Base-by-base conservation (phyloP, 2,329 filamentous ascomycete genomes). In the Diaporthe nobilis region DNA sequence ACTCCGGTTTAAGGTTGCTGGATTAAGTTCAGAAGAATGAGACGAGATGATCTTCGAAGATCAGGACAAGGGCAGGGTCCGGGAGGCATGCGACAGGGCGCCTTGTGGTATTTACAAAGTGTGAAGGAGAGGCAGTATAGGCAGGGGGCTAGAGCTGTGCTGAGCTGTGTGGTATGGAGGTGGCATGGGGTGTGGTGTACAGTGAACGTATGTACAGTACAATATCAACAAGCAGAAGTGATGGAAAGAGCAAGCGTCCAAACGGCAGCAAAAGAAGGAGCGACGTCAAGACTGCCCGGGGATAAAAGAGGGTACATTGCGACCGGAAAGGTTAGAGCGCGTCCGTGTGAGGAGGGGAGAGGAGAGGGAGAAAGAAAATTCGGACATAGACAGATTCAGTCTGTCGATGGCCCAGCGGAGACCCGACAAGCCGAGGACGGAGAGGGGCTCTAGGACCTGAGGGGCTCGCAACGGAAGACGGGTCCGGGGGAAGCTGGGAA, bases 371-470 rank as follows among this genome's bases (percentile, higher is more conserved):
- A 22, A 25, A 53, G 71, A 73, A 73, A 65, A 65, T 31, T 65
- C 71, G 34, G 55, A 73, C 58, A 55, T 42, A 73, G 58, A 73
- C 58, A 55, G 57, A 53, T 53, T 31, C 65, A 70, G 53, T 73
- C 57, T 65, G 71, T 73, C 71, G 61, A 73, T 44, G 42, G 34
- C 49, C 31, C 47, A 42, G 55, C 60, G 58, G 47, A 73, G 58
- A 57, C 58, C 58, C 58, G 58, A 65, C 61, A 65, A 73, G 71
- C 71, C 71, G 71, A 73, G 71, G 71, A 73, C 58, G 71, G 71
- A 73, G 71, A 73, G 71, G 71, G 71, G 71, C 49, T 34, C 51
- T 44, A 20, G 49, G 61, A 55, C 42, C 61, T 63, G 71, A 73
- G 71, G 71, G 71, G 58, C 71, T 65, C 58, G 71, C 58, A 73